phyloP scores from a whole-genome alignment of 306 rosid species.

The Prinsepia uniflora region DNA sequence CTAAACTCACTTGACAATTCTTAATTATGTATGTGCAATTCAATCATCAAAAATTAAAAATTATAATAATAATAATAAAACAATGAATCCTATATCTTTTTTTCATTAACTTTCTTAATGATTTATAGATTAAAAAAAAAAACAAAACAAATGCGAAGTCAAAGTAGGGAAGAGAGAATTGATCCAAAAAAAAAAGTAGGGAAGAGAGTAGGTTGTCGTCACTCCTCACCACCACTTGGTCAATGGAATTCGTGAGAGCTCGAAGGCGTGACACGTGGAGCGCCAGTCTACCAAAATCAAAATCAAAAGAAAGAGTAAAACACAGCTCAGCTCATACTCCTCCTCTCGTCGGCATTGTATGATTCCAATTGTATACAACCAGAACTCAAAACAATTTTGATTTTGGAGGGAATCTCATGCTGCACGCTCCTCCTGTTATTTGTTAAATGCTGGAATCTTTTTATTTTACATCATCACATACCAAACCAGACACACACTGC shows the following conservation, averaged over 20 bases:
- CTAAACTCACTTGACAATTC: no score
- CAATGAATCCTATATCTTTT: no score
- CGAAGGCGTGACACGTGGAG: slow-evolving; percentile 34
- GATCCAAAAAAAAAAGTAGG: no score
- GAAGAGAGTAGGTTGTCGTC: slow-evolving; percentile 19
- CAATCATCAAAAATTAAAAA: no score
- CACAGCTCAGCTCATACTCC: neutral
- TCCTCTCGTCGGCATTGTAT: no score
- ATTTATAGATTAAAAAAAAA: no score
- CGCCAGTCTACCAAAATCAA: neutral
- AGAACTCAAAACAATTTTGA: neutral
- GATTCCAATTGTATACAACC: neutral
- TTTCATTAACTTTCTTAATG: no score
- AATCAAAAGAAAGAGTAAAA: neutral
- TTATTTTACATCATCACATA: neutral
- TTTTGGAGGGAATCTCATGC: slow-evolving; percentile 7
- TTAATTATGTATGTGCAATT: no score
- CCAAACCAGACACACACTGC: neutral
- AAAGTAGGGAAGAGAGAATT: neutral
- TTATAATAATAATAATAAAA: no score
- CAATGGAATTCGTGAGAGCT: slow-evolving; percentile 33
- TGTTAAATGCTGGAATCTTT: slow-evolving; percentile 10
- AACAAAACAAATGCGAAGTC: neutral
- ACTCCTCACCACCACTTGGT: slow-evolving; percentile 15
- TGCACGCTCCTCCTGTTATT: slow-evolving; percentile 5